Percentiles rank a stretch among this genome's conserved stretches.
These are phyloP conservation scores for Hyaloscypha hepaticicola DNA, from an alignment of 495 filamentous ascomycete genomes.

Conservation along the genomic window DNA sequence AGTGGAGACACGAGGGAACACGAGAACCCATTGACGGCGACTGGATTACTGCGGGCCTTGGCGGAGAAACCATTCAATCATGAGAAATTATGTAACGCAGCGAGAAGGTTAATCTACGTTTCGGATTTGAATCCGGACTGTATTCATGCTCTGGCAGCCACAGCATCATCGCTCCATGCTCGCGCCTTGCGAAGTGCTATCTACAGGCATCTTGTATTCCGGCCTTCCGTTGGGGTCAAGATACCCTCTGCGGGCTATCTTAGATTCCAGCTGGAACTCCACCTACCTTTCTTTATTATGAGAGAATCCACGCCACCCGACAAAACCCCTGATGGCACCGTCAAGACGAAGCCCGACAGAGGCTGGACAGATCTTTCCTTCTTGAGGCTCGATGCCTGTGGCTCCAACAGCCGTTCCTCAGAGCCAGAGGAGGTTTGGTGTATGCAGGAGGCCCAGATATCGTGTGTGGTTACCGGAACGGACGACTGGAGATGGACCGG, in stretches of 20 bases:
- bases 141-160: conserved; percentile 10
- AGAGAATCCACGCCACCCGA: conserved; percentile 3
- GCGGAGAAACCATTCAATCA: background rate
- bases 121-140: conserved; percentile 6
- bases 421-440: conserved; percentile 12
- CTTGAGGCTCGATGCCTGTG: background rate
- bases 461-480: conserved; percentile 1
- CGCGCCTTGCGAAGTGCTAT: conserved; percentile 7
- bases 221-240: conserved; percentile 9
- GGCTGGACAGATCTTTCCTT: conserved; percentile 15
- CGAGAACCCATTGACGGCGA: conserved; percentile 12
- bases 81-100: conserved; percentile 2
- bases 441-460: conserved; percentile 13
- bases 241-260: conserved; percentile 4
- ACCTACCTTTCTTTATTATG: conserved; percentile 11
- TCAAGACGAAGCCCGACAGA: conserved; percentile 6
- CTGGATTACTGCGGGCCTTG: conserved; percentile 12
- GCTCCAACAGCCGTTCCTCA: background rate
- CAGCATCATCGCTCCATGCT: conserved; percentile 1
- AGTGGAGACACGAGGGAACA: conserved; percentile 1
- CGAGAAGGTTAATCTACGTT: conserved; percentile 12
- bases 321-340: background rate
- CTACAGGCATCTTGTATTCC: background rate
- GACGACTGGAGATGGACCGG: conserved; percentile 10
- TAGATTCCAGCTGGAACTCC: conserved; percentile 13